Base-by-base conservation (phyloP, 768 basidiomycete species). In the Lactarius tabidus region DNA sequence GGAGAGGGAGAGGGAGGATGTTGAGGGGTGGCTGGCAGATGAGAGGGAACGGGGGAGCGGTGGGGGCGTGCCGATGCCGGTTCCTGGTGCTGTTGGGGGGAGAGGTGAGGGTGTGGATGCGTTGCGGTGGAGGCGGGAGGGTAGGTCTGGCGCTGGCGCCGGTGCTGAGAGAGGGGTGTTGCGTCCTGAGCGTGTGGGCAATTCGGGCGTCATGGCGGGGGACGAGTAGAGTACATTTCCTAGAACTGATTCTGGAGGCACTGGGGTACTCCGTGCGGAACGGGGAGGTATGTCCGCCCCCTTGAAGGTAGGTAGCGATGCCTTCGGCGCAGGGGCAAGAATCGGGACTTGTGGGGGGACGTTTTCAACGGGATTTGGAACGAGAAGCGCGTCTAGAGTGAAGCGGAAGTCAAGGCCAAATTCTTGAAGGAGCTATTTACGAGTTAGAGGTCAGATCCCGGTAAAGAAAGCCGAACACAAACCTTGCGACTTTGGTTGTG, bases 351-450 rank as follows among this genome's bases (percentile, higher is more conserved):
- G 75, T 63, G 14, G 75, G 73, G 31, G 75, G 70, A 61, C 59
- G 55, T 23, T 64, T 36, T 52, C 64, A 57, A 14, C 71, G 36
- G 57, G 74, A 70, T 82, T 82, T 1, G 85, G 82, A 15, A 80
- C 75, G 1, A 92, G 80, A 4, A 90, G 78, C n/a, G 82, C 81
- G 38, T 92, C 87, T n/a, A 98, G 80, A n/a, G 96, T 80, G 78
- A 89, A 94, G 28, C 90, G 89, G 74, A 98, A 97, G 77, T 97
- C 95, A 39, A 98, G 85, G 2, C 95, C 95, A 72, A 88, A 93
- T 71, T 98, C 95, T 78, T 93, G 88, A 7, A 98, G 80, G 18
- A 96, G 84, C 90, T 93, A 68, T 18, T 56, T 0, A 26, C 53
- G 9, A 3, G 26, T 45, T 12, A 36, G 28, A 29, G 6, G 31